Conservation (phyloP, 164 flowering plant species). For the Umbellularia californica region DNA sequence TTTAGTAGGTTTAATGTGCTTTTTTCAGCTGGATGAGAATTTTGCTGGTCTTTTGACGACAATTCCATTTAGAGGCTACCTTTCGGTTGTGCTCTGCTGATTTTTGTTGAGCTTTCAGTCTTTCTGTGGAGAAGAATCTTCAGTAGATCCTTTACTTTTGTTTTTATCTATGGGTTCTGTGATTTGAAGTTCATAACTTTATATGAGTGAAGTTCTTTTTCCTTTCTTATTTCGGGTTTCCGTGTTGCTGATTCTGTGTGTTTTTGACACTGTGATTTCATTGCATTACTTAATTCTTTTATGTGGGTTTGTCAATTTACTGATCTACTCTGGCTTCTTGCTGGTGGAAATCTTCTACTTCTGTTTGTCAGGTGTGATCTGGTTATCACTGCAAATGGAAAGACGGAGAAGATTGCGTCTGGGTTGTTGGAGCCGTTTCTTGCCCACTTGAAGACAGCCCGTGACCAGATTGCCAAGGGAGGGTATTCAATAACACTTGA, state of each 20-base stretch:
- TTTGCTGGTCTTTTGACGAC: background rate
- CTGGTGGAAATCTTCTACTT: background rate
- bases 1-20: background rate
- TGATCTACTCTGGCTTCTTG: background rate
- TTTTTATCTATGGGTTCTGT: background rate
- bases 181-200: background rate
- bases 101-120: background rate
- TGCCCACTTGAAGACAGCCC: slow-evolving; percentile 86
- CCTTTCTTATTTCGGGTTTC: background rate
- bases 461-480: slow-evolving; percentile 84
- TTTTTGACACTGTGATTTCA: background rate
- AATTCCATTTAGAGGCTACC: background rate
- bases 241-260: background rate
- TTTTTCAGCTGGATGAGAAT: background rate
- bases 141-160: background rate
- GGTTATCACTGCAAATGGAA: slow-evolving; percentile 71
- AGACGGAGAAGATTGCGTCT: slow-evolving; percentile 74
- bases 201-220: background rate
- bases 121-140: background rate
- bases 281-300: background rate
- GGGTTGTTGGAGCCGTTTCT: slow-evolving; percentile 92
- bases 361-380: slow-evolving; percentile 65
- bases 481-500: slow-evolving; percentile 84
- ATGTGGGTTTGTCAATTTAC: background rate
- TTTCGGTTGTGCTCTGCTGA: background rate